phyloP scores from a whole-genome alignment of 2,329 filamentous ascomycete species.

The Aureobasidium sp. region DNA sequence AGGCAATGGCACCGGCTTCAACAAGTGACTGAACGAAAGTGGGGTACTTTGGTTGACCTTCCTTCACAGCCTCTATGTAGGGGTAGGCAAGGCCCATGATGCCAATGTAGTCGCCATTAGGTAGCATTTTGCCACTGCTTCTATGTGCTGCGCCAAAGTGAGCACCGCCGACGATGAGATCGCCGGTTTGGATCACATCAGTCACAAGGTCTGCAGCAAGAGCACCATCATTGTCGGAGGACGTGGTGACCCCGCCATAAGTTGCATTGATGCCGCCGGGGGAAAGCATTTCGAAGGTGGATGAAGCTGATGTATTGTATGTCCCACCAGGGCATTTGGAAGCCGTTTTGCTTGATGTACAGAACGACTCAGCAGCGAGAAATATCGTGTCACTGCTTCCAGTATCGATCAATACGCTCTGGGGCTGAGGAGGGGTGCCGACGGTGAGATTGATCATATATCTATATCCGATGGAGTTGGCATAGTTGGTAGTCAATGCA shows the following conservation, averaged over 20 bases:
- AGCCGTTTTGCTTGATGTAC: background rate
- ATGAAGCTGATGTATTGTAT: constrained; percentile 20
- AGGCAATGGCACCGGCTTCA: constrained; percentile 22
- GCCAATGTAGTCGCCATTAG: constrained; percentile 20
- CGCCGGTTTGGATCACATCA: constrained; percentile 23
- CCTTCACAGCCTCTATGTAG: constrained; percentile 18
- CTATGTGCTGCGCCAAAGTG: constrained; percentile 22
- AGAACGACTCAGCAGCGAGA: constrained; percentile 16
- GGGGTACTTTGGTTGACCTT: constrained; percentile 17
- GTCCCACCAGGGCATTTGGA: constrained; percentile 22
- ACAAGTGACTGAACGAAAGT: constrained; percentile 26
- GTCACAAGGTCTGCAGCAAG: constrained; percentile 16
- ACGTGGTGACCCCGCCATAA: constrained; percentile 21
- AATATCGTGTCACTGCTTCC: constrained; percentile 27
- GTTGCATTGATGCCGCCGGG: constrained; percentile 22
- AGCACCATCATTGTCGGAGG: constrained; percentile 8
- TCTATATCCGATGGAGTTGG: background rate
- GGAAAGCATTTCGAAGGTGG: constrained; percentile 19
- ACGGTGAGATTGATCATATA: constrained; percentile 18
- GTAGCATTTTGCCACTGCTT: constrained; percentile 19
- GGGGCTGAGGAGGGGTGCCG: constrained; percentile 24
- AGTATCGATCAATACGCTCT: constrained; percentile 26
- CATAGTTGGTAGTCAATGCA: background rate
- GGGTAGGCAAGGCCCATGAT: constrained; percentile 26
- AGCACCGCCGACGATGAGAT: constrained; percentile 20